A percentile compares a stretch with the other conserved stretches of the same genome.
Conservation (phyloP, 1,139 yeast genomes). For the Debaryomycetaceae sp. region DNA sequence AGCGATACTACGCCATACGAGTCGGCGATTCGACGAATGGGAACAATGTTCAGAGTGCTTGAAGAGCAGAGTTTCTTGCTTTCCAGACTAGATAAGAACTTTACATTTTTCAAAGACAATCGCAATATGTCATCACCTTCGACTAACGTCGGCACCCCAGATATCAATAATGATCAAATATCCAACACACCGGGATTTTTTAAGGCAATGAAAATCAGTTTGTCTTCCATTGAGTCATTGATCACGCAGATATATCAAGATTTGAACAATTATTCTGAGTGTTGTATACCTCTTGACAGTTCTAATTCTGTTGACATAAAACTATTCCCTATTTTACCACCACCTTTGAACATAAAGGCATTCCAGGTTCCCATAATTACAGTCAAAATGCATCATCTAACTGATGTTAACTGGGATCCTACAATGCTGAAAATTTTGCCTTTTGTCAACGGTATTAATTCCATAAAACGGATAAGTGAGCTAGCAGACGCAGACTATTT, state of each 20-base stretch:
- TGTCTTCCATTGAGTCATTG: constrained; percentile 70
- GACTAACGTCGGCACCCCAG: constrained; percentile 1
- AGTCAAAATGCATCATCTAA: constrained; percentile 63
- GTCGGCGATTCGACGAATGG: constrained; percentile 77
- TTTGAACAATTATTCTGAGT: constrained; percentile 89
- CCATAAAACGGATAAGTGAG: constrained; percentile 71
- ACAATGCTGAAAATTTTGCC: constrained; percentile 89
- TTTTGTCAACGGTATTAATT: constrained; percentile 82
- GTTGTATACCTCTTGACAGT: constrained; percentile 88
- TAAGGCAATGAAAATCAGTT: constrained; percentile 38
- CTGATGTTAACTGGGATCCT: constrained; percentile 96
- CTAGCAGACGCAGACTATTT: constrained; percentile 78
- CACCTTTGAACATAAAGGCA: constrained; percentile 72
- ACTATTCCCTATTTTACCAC: constrained; percentile 79
- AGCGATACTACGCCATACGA: constrained; percentile 85
- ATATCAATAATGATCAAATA: constrained; percentile 3
- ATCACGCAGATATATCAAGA: constrained; percentile 91
- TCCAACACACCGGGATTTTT: constrained; percentile 37
- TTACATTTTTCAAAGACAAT: constrained; percentile 32
- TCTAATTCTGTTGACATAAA: constrained; percentile 91
- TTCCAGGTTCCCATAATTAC: constrained; percentile 87
- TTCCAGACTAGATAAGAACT: constrained; percentile 48
- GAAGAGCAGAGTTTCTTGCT: constrained; percentile 85
- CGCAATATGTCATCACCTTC: constrained; percentile 2
- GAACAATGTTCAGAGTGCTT: constrained; percentile 82